Base-by-base conservation (phyloP, 2,329 filamentous ascomycete species). In the Incumbomyces delicatus region DNA sequence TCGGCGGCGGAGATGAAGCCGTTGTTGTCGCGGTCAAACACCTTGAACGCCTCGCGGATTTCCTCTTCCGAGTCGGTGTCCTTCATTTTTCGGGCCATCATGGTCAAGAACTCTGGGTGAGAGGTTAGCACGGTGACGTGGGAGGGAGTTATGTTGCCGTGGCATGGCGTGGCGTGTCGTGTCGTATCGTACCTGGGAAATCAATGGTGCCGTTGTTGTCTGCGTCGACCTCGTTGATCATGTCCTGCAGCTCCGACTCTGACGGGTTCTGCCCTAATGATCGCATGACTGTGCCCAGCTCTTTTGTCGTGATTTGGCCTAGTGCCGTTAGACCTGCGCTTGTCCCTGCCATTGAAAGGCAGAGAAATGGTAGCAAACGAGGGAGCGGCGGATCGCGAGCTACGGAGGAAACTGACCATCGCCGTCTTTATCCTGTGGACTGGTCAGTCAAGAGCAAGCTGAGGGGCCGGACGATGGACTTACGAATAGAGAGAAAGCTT, bases 401-500 rank as follows among this genome's bases (percentile, higher is more conserved):
- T 27, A 27, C 22, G 22, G 22, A 8, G 22, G 22, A 27, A 8
- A 83, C 84, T 80, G 71, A 89, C 85, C 85, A 82, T 90, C 85
- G 63, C 85, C 85, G 76, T 90, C 85, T 73, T 90, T 90, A 74
- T 90, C 85, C 85, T 89, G 60, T 64, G 55, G 27, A 51, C 48
- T 48, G 41, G 48, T 66, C 49, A 56, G 53, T 46, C 47, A 41
- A 34, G 29, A 2, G 33, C 22, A 35, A 13, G 38, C 27, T 33
- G 27, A 33, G 5, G 10, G 6, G 5, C 8, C 29, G 17, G 32
- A 22, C 17, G 8, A 22, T 34, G 31, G 46, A 82, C 92, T 83
- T 83, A 98, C 92, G 73, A 98, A 98, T 58, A 98, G 87, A 69
- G 92, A 98, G 76, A 98, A 98, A 47, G 92, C 92, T 77, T 98